Conservation (phyloP, 2,329 filamentous ascomycete genomes). For the Biscogniauxia sp. region DNA sequence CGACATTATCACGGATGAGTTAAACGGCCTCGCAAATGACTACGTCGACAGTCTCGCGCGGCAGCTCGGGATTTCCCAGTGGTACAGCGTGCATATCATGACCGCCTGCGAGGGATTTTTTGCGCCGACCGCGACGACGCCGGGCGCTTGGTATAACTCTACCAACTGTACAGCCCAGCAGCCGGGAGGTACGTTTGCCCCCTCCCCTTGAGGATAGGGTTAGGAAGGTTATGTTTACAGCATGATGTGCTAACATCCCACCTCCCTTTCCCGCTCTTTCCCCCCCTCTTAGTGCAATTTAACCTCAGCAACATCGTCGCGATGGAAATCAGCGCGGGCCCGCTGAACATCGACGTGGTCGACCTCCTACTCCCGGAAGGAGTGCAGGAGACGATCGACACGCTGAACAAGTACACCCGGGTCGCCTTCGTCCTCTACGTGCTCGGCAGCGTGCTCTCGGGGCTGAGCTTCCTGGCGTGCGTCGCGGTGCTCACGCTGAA, state of each 20-base stretch:
- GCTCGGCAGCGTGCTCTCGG: slow-evolving; percentile 41
- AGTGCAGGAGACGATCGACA: slow-evolving; percentile 46
- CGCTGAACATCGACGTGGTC: slow-evolving; percentile 42
- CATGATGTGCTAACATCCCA: slow-evolving; percentile 4
- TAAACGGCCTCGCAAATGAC: slow-evolving; percentile 41
- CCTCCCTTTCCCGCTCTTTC: background rate
- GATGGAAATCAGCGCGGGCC: slow-evolving; percentile 44
- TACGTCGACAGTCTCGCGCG: slow-evolving; percentile 40
- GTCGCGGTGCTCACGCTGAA: slow-evolving; percentile 32
- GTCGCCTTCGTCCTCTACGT: slow-evolving; percentile 49
- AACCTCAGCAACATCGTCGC: slow-evolving; percentile 49
- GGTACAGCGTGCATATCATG: slow-evolving; percentile 53
- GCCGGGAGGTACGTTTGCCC: slow-evolving; percentile 36
- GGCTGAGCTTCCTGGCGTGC: slow-evolving; percentile 42
- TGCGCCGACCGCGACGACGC: slow-evolving; percentile 41
- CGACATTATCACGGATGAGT: slow-evolving; percentile 35
- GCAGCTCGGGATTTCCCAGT: slow-evolving; percentile 47
- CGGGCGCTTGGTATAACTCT: slow-evolving; percentile 39
- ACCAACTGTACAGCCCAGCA: slow-evolving; percentile 44
- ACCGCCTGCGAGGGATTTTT: slow-evolving; percentile 46
- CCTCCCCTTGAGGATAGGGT: background rate
- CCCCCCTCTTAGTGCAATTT: slow-evolving; percentile 31
- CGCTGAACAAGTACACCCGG: slow-evolving; percentile 49
- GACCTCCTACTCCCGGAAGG: slow-evolving; percentile 44
- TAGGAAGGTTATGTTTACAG: background rate